phyloP scores from a whole-genome alignment of 345 rosid genomes.

The Linum lewisii region DNA sequence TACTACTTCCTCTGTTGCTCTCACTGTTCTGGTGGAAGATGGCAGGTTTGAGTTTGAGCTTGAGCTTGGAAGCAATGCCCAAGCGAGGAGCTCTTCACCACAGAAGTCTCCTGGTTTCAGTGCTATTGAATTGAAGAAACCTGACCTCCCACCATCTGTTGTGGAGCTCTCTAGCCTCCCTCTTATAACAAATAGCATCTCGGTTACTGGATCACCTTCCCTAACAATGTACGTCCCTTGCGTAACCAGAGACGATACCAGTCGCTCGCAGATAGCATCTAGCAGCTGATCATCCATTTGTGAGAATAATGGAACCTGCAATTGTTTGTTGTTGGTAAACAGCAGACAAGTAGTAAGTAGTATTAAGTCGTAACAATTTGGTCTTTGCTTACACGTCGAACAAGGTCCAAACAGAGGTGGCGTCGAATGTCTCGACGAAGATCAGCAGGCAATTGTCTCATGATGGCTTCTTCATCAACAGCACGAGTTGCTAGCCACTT shows the following conservation, averaged over 20 bases:
- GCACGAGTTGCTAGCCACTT: slow-evolving; percentile 2
- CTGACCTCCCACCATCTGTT: slow-evolving; percentile 31
- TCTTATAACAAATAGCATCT: slow-evolving; percentile 34
- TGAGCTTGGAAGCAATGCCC: not conserved
- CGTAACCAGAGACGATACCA: slow-evolving; percentile 22
- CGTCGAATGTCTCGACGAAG: not conserved
- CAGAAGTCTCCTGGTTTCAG: slow-evolving; percentile 25
- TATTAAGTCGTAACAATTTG: no score
- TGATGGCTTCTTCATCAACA: not conserved
- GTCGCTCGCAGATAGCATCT: slow-evolving; percentile 27
- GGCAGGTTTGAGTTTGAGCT: slow-evolving; percentile 10
- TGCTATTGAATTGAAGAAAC: slow-evolving; percentile 15
- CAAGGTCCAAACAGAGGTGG: slow-evolving; percentile 3
- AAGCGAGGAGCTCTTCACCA: slow-evolving; percentile 32
- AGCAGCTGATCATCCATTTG: slow-evolving; percentile 29
- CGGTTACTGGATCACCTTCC: slow-evolving; percentile 35
- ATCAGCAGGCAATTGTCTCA: not conserved
- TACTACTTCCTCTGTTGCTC: slow-evolving; percentile 27
- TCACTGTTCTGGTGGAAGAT: slow-evolving; percentile 24
- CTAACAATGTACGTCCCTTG: slow-evolving; percentile 25
- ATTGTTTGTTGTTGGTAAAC: not conserved
- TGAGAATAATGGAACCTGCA: not conserved
- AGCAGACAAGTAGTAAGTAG: no score
- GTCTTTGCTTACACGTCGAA: not conserved
- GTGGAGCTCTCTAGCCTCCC: slow-evolving; percentile 22